phyloP scores from a whole-genome alignment of 352 stramenopile genomes.

The Blastocystis sp. region DNA sequence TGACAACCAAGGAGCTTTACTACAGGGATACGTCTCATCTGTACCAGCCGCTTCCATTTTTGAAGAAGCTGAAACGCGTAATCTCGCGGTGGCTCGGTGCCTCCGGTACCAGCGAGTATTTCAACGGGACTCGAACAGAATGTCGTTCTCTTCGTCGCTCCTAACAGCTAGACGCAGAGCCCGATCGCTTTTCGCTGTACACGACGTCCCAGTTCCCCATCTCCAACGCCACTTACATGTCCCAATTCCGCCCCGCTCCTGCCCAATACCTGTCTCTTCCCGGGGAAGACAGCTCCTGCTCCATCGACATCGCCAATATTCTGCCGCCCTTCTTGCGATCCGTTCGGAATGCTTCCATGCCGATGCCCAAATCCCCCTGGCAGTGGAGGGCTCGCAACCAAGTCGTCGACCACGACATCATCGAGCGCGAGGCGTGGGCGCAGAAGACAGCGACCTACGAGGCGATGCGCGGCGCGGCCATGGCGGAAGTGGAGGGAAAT shows the following conservation, averaged over 20 bases:
- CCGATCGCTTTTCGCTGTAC: neutral
- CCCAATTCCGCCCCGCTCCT: neutral
- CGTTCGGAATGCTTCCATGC: neutral
- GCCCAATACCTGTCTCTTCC: neutral
- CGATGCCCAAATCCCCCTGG: neutral
- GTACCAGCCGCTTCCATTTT: neutral
- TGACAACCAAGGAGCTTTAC: neutral
- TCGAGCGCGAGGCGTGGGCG: neutral
- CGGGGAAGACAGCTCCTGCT: neutral
- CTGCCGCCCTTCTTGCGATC: neutral
- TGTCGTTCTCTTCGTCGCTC: neutral
- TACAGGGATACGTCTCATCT: neutral
- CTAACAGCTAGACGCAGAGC: neutral
- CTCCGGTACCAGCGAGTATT: neutral
- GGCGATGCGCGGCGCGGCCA: neutral
- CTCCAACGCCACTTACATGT: neutral
- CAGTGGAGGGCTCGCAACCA: neutral
- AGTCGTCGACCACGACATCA: neutral
- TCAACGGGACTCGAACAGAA: neutral
- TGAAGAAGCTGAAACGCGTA: neutral
- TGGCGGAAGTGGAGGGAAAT: neutral
- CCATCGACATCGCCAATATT: conserved; percentile 16
- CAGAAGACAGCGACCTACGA: conserved; percentile 1
- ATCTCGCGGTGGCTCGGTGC: neutral
- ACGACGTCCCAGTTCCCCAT: neutral